phyloP scores from a whole-genome alignment of 1,284 basidiomycete genomes.

The Moniliella sp. region DNA sequence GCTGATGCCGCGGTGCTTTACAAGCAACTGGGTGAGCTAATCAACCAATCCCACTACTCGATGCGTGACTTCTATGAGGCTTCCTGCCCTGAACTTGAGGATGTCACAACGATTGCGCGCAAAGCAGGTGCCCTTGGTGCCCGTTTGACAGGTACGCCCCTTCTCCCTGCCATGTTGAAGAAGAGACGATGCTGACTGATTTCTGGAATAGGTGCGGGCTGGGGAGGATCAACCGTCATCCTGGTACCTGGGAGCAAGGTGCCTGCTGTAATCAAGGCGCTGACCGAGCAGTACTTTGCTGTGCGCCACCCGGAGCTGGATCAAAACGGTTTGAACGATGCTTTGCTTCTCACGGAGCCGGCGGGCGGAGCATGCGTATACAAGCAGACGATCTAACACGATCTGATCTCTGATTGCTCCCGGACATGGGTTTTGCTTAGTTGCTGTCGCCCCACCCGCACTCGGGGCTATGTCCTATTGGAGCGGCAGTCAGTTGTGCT shows the following conservation, averaged over 20 bases:
- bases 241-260: slow-evolving; percentile 22
- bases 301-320: slow-evolving; percentile 11
- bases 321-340: slow-evolving; percentile 11
- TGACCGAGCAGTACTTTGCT: slow-evolving; percentile 13
- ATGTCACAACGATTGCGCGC: slow-evolving; percentile 18
- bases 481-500: no score
- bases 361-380: slow-evolving; percentile 24
- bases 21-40: slow-evolving; percentile 13
- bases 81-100: slow-evolving; percentile 21
- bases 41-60: slow-evolving; percentile 22
- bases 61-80: slow-evolving; percentile 18
- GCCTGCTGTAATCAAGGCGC: slow-evolving; percentile 9
- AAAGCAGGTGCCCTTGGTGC: slow-evolving; percentile 19
- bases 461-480: no score
- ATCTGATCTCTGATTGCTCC: no score
- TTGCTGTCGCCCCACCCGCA: no score
- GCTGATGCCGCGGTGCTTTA: slow-evolving; percentile 7
- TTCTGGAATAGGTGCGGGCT: no score
- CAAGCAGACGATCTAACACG: no score
- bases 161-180: no score
- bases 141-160: slow-evolving; percentile 23
- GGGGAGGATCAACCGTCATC: slow-evolving; percentile 29
- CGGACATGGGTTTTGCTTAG: no score
- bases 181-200: no score
- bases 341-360: slow-evolving; percentile 23